Evolutionary conservation across 1,139 yeast species (phyloP), one percentile per base, ranked within the genome.

Genomic region (Yueomyces sp.): DNA sequence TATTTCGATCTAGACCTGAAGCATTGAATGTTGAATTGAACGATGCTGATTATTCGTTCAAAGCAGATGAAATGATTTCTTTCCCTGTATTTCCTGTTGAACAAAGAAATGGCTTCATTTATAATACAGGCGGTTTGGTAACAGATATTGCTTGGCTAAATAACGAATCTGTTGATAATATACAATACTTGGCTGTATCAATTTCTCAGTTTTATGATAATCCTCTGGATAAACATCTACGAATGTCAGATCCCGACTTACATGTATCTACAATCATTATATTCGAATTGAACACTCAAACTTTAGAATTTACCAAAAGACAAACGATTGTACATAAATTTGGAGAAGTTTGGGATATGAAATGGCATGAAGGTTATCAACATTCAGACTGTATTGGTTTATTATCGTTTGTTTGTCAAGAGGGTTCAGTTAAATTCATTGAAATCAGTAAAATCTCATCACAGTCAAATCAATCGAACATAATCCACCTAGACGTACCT

Each of bases 371-470:
- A 9, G 54, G 63, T 2, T 48, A 43, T 9, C 70, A 68, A 4
- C 37, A 59, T 1, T 45, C 57, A 26, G 50, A 62, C 5, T 56
- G 53, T 7, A 51, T 64, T 1, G 64, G 78, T 7, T 58, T 75
- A 0, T 52, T 81, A 19, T 73, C 73, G 1, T 79, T 78, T 12
- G 67, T 71, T 0, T 78, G 75, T 50, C 76, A 76, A 38, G 85
- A 81, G 57, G 94, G 94, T 0, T 60, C 66, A 3, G 60, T 78
- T 3, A 77, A 79, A 43, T 56, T 81, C 3, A 57, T 83, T 40
- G 71, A 71, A 43, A 59, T 78, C 1, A 45, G 41, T 39, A 48
- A 37, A 49, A 39, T 50, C 8, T 36, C 39, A 4, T 41, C 59
- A 68, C 5, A 47, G 48, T 1, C 46, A 12, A 34, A 42, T 8